Evolutionary conservation across 2,329 filamentous ascomycete genomes (phyloP).

Genomic region (Meredithiella fracta): DNA sequence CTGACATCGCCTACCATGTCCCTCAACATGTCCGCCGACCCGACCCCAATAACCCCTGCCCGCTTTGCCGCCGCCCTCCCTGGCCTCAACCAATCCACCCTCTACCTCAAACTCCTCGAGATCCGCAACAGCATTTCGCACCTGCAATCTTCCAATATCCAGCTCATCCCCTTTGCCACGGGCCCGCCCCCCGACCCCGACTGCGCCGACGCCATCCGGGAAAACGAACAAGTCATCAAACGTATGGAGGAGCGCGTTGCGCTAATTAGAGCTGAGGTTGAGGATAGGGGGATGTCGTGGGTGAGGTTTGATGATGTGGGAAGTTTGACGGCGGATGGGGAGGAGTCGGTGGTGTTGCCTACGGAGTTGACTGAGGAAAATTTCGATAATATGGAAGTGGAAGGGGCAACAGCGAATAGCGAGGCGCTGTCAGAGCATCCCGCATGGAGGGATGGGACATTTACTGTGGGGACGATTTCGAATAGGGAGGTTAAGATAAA

Average conservation of each 20-base stretch:
- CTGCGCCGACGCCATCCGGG: constrained; percentile 56
- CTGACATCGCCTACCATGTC: constrained; percentile 1
- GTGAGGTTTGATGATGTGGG: constrained; percentile 34
- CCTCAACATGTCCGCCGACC: constrained; percentile 41
- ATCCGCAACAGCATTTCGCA: constrained; percentile 59
- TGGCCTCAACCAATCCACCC: constrained; percentile 46
- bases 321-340: constrained; percentile 14
- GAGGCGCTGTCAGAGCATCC: constrained; percentile 18
- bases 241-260: constrained; percentile 51
- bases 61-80: constrained; percentile 49
- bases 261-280: constrained; percentile 48
- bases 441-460: constrained; percentile 47
- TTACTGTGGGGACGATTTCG: constrained; percentile 41
- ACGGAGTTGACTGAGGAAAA: constrained; percentile 4
- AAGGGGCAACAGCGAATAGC: background rate
- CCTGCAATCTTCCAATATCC: constrained; percentile 56
- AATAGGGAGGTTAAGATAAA: background rate
- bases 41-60: constrained; percentile 41
- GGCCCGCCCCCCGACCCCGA: constrained; percentile 39
- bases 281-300: constrained; percentile 40
- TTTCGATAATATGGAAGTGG: background rate
- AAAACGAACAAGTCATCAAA: constrained; percentile 53
- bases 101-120: constrained; percentile 61
- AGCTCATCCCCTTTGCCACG: constrained; percentile 53
- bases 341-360: constrained; percentile 5